Evolutionary conservation across 2,329 filamentous ascomycete genomes (phyloP).

Genomic region (Nemania diffusa): DNA sequence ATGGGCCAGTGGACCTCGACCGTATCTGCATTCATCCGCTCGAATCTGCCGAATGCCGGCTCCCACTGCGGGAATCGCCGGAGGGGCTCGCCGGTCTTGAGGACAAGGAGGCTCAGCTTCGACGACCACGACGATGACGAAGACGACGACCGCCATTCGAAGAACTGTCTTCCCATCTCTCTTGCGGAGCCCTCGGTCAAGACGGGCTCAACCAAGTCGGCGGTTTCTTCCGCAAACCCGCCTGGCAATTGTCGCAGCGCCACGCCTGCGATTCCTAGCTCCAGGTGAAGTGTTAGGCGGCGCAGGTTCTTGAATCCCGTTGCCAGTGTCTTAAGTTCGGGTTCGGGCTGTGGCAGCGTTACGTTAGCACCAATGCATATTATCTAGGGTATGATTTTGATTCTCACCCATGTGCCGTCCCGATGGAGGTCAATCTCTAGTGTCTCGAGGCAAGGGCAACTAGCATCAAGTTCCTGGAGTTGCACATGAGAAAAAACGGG

Average conservation of each 20-base stretch:
- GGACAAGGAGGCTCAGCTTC: slow-evolving; percentile 9
- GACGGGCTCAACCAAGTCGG: slow-evolving; percentile 3
- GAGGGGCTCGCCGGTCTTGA: slow-evolving; percentile 27
- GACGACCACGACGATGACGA: no score
- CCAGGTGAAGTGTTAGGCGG: slow-evolving; percentile 23
- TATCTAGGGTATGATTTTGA: not conserved
- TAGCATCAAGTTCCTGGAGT: slow-evolving; percentile 25
- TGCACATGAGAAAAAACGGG: slow-evolving; percentile 2
- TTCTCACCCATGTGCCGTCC: slow-evolving; percentile 31
- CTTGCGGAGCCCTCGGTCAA: slow-evolving; percentile 16
- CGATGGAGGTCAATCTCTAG: slow-evolving; percentile 28
- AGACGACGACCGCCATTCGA: slow-evolving; percentile 20
- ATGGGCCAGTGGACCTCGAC: slow-evolving; percentile 13
- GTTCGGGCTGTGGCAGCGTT: slow-evolving; percentile 7
- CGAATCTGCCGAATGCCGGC: not conserved
- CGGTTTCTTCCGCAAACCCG: not conserved
- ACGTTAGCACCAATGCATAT: not conserved
- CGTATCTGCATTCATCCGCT: not conserved
- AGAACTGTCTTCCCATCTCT: slow-evolving; percentile 18
- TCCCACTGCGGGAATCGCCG: slow-evolving; percentile 27
- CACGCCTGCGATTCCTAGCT: slow-evolving; percentile 7
- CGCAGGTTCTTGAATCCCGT: slow-evolving; percentile 20
- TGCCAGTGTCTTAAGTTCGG: slow-evolving; percentile 13
- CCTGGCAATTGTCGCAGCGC: no score
- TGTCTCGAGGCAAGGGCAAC: slow-evolving; percentile 27